Evolutionary conservation across 1,284 basidiomycete genomes (phyloP), one percentile per base, ranked within the genome.

Genomic region (Sparassis latifolia): DNA sequence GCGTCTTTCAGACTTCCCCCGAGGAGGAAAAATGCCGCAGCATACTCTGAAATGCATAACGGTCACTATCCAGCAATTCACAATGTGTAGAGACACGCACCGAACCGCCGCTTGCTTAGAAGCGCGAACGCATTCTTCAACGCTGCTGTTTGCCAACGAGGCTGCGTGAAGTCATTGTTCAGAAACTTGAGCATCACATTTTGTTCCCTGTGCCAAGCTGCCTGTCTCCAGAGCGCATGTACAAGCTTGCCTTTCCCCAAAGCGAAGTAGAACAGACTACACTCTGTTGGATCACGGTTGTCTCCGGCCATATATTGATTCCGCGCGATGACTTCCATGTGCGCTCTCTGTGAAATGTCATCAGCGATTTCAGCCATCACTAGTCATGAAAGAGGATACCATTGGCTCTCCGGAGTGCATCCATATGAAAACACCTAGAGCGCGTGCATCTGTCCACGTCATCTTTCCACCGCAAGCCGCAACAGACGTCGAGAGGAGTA

Each of bases 61-160:
- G 44, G 35, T 40, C 39, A 31, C 31, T 27, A 45, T 6, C n/a
- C 29, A 2, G 42, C 7, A 20, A 20, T 20, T 20, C 41, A 27
- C 41, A 7, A 28, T 38, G 35, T 9, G 27, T 42, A 30, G 28
- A 27, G 30, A 5, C 1, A 69, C 83, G 52, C 51, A 94, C 93
- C 88, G 62, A 90, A 97, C n/a, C 94, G 82, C 55, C 86, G 89
- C 69, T 95, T 97, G 64, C 91, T 82, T 53, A 99, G 68, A 38
- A 99, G 72, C 1, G 92, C 92, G 69, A 89, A 99, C 2, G 97
- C 97, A 65, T 99, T 99, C 75, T 99, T 99, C 53, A 90, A 71
- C 1, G 97, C 96, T 0, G 95, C 95, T 10, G 90, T 92, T 55
- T 83, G 84, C 96, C 96, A 98, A 20, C 93, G 79, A 1, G 84